A percentile compares a stretch with the other conserved stretches of the same genome.
Evolutionary conservation across 345 rosid genomes (phyloP).

Genomic region (Clausena lansium): DNA sequence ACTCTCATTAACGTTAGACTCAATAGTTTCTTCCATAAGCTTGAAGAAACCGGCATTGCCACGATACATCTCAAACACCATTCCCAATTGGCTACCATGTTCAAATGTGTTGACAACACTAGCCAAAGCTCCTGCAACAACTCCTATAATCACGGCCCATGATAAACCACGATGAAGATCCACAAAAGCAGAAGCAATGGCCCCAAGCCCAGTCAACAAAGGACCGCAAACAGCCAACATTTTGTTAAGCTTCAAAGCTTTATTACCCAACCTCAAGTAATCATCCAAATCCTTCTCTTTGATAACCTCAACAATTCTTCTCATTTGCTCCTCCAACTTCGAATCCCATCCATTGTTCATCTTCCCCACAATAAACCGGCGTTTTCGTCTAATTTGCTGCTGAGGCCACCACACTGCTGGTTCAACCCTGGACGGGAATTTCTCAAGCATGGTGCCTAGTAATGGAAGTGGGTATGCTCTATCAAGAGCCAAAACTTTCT

Average conservation of each 20-base stretch:
- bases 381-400: neutral
- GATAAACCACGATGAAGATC: constrained; percentile 17
- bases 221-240: constrained; percentile 48
- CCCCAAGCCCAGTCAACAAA: constrained; percentile 38
- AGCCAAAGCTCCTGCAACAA: constrained; percentile 39
- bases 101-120: constrained; percentile 37
- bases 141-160: constrained; percentile 33
- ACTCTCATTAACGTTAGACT: constrained; percentile 32
- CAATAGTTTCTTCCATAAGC: constrained; percentile 41
- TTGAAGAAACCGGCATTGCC: constrained; percentile 48
- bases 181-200: constrained; percentile 36
- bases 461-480: constrained; percentile 59
- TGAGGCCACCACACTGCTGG: constrained; percentile 60
- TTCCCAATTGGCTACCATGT: constrained; percentile 52
- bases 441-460: constrained; percentile 47
- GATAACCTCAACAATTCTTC: constrained; percentile 27
- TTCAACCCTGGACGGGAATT: constrained; percentile 40
- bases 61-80: constrained; percentile 58
- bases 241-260: constrained; percentile 40
- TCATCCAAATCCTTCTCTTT: constrained; percentile 44
- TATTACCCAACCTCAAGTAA: constrained; percentile 36
- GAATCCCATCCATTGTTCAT: constrained; percentile 39
- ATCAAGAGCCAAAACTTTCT: constrained; percentile 49
- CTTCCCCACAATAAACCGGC: neutral
- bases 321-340: constrained; percentile 44